Conservation (phyloP, 1,284 basidiomycete genomes). For the Porodaedalea pini region DNA sequence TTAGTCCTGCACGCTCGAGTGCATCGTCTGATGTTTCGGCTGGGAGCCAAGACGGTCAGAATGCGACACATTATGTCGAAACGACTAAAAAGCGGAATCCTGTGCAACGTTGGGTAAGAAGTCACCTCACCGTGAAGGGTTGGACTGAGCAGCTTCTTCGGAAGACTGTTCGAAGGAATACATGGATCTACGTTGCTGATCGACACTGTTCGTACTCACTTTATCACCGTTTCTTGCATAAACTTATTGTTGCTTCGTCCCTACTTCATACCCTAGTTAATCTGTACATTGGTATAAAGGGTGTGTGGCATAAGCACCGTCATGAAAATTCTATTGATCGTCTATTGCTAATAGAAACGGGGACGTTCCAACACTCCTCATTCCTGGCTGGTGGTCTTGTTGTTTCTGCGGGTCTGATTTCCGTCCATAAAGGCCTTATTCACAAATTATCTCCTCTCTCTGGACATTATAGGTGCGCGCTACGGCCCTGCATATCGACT, state of each 20-base stretch:
- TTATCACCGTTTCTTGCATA: not conserved
- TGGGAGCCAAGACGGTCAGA: constrained; percentile 33
- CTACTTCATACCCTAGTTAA: constrained; percentile 46
- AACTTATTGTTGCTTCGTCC: not conserved
- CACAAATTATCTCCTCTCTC: constrained; percentile 64
- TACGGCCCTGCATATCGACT: not conserved
- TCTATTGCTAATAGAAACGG: constrained; percentile 38
- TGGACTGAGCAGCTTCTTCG: constrained; percentile 38
- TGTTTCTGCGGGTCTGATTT: constrained; percentile 65
- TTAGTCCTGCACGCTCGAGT: constrained; percentile 16
- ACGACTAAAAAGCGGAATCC: constrained; percentile 32
- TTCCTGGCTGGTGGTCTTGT: constrained; percentile 58
- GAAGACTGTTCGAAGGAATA: constrained; percentile 60
- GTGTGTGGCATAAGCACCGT: constrained; percentile 26
- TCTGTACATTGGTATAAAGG: constrained; percentile 70
- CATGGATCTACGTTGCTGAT: constrained; percentile 66
- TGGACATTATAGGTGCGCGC: constrained; percentile 57
- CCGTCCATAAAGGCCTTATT: constrained; percentile 62
- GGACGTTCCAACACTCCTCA: constrained; percentile 69
- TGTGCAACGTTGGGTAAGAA: constrained; percentile 17
- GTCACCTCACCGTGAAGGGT: constrained; percentile 9
- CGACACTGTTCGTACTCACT: constrained; percentile 3
- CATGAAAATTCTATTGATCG: not conserved
- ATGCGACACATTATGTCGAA: constrained; percentile 51
- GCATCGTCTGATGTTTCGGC: constrained; percentile 23